Conservation (phyloP, 805 yeast species). For the Aciculoconidium aculeatum region DNA sequence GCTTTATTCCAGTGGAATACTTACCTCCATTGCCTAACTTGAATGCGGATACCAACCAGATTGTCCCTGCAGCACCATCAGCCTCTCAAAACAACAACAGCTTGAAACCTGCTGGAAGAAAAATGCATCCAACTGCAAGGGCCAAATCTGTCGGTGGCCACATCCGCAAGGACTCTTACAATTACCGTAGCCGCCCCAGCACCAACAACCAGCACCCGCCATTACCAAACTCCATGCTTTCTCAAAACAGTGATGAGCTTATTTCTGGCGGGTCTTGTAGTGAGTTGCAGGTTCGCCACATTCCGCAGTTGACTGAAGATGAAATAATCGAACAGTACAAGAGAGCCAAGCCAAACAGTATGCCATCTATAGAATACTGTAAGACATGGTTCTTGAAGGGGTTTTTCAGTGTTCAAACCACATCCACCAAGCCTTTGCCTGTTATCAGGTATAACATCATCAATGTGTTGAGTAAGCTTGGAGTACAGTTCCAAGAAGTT, state of each 20-base stretch:
- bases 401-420: conserved; percentile 89
- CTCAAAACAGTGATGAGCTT: conserved; percentile 42
- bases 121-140: conserved; percentile 75
- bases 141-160: conserved; percentile 83
- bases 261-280: conserved; percentile 15
- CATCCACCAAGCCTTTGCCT: conserved; percentile 87
- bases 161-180: conserved; percentile 56
- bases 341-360: conserved; percentile 63
- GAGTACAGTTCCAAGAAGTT: conserved; percentile 81
- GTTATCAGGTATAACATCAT: conserved; percentile 82
- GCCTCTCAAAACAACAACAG: neutral
- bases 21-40: conserved; percentile 42
- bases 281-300: conserved; percentile 14
- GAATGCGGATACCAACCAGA: conserved; percentile 21
- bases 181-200: conserved; percentile 13
- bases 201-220: conserved; percentile 30
- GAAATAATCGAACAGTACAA: conserved; percentile 38
- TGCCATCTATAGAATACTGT: conserved; percentile 94
- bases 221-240: conserved; percentile 35
- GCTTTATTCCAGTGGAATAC: conserved; percentile 37
- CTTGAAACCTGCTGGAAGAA: conserved; percentile 11
- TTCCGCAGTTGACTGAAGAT: conserved; percentile 35
- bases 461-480: conserved; percentile 65
- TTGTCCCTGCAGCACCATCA: conserved; percentile 8
- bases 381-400: conserved; percentile 88